phyloP scores from a whole-genome alignment of 495 filamentous ascomycete species.

The Penicillium egyptiacum region DNA sequence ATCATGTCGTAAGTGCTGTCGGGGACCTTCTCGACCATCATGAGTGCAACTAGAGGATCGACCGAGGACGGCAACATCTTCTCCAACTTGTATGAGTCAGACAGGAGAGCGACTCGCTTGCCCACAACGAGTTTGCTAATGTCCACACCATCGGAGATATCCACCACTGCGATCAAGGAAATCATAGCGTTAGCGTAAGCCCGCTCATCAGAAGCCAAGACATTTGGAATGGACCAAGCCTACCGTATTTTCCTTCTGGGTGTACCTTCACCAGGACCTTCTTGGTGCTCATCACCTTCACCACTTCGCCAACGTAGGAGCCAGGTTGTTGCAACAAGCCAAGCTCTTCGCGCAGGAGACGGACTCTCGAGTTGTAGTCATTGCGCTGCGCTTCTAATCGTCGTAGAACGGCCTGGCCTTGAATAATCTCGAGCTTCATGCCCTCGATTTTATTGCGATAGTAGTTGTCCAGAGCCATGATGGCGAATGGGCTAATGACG shows the following conservation, averaged over 20 bases:
- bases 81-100: constrained; percentile 95
- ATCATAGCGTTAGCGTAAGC: constrained; percentile 15
- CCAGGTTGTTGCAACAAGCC: constrained; percentile 95
- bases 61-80: constrained; percentile 97
- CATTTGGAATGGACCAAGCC: constrained; percentile 21
- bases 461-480: constrained; percentile 98
- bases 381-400: constrained; percentile 97
- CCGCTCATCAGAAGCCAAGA: constrained; percentile 1
- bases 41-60: constrained; percentile 98
- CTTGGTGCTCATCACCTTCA: constrained; percentile 99
- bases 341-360: constrained; percentile 91
- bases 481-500: constrained; percentile 41
- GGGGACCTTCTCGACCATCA: constrained; percentile 99
- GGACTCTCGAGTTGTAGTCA: constrained; percentile 98
- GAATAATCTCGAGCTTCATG: constrained; percentile 99
- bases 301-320: constrained; percentile 97
- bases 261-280: constrained; percentile 99
- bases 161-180: constrained; percentile 69
- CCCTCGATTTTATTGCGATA: constrained; percentile 99
- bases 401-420: constrained; percentile 92
- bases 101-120: constrained; percentile 95
- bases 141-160: constrained; percentile 92
- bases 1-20: constrained; percentile 99
- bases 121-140: constrained; percentile 93
- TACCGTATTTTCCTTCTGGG: constrained; percentile 99